A percentile compares a stretch with the other conserved stretches of the same genome.
These are phyloP conservation scores for Trichoderma hamatum DNA, from an alignment of 2,329 filamentous ascomycete species.

Conservation along the genomic window DNA sequence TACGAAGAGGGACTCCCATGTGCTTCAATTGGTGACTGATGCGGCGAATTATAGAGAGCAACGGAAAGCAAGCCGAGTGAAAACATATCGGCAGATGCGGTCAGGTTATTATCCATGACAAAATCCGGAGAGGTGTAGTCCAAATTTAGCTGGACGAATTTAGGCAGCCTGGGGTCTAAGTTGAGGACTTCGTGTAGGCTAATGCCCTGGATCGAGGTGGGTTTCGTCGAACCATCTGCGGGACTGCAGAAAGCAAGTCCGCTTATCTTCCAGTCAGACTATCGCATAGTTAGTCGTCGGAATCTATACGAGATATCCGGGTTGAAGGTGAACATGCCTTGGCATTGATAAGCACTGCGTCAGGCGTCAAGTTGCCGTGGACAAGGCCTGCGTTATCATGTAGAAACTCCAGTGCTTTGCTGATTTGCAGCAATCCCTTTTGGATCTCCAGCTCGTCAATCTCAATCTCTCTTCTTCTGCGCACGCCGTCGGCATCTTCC, in stretches of 20 bases:
- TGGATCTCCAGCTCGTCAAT: conserved; percentile 98
- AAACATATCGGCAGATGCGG: conserved; percentile 86
- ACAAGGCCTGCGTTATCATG: conserved; percentile 94
- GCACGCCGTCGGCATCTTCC: conserved; percentile 74
- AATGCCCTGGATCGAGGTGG: conserved; percentile 77
- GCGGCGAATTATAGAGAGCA: conserved; percentile 92
- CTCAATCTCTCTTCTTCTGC: conserved; percentile 78
- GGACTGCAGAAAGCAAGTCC: conserved; percentile 89
- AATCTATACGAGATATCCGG: neutral
- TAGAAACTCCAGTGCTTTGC: conserved; percentile 90
- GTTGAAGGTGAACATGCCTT: conserved; percentile 62
- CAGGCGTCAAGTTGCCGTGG: conserved; percentile 91
- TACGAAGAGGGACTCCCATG: conserved; percentile 82
- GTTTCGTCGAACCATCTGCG: conserved; percentile 72
- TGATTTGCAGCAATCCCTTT: conserved; percentile 90
- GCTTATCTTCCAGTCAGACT: conserved; percentile 98
- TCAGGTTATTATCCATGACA: conserved; percentile 86
- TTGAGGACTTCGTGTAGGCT: conserved; percentile 83
- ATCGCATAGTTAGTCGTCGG: conserved; percentile 37
- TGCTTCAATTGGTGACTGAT: conserved; percentile 80
- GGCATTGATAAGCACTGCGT: conserved; percentile 89
- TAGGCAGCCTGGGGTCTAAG: conserved; percentile 80
- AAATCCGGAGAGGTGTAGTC: conserved; percentile 97
- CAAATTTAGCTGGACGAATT: conserved; percentile 81
- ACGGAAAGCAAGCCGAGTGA: conserved; percentile 87